A percentile compares a stretch with the other conserved stretches of the same genome.
Conservation (phyloP, 2,329 filamentous ascomycete genomes). For the Fusarium cicatricum region DNA sequence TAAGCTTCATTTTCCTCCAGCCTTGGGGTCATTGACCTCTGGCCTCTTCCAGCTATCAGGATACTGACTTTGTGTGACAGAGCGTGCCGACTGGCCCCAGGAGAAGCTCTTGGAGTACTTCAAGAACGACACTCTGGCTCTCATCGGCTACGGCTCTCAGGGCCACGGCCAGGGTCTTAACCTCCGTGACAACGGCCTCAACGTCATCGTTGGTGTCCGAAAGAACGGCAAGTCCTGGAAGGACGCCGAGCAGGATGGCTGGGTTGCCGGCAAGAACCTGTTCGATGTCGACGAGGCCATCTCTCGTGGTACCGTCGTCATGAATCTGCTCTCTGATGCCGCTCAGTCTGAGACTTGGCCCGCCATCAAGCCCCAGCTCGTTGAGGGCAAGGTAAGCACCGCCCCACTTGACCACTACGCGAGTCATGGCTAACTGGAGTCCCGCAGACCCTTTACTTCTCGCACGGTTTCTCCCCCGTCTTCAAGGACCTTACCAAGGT, state of each 20-base stretch:
- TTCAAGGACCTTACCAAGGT: slow-evolving; percentile 99
- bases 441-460: slow-evolving; percentile 95
- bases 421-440: slow-evolving; percentile 33
- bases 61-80: slow-evolving; percentile 57
- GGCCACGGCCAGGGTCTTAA: slow-evolving; percentile 99
- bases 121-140: slow-evolving; percentile 98
- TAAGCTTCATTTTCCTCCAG: slow-evolving; percentile 51
- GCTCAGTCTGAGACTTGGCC: slow-evolving; percentile 99
- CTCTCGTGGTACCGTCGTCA: slow-evolving; percentile 90
- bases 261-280: slow-evolving; percentile 98
- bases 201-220: slow-evolving; percentile 98
- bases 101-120: slow-evolving; percentile 99
- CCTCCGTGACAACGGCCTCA: slow-evolving; percentile 99
- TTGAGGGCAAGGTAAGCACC: slow-evolving; percentile 91
- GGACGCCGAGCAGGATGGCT: slow-evolving; percentile 95
- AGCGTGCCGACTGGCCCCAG: slow-evolving; percentile 97
- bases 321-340: slow-evolving; percentile 98
- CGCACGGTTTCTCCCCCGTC: slow-evolving; percentile 99
- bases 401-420: neutral
- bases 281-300: slow-evolving; percentile 99
- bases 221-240: slow-evolving; percentile 99
- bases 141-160: slow-evolving; percentile 98
- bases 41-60: neutral
- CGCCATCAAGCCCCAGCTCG: slow-evolving; percentile 95
- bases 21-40: neutral